Base-by-base conservation (phyloP, 2,329 filamentous ascomycete species). In the Pseudogymnoascus sp. region DNA sequence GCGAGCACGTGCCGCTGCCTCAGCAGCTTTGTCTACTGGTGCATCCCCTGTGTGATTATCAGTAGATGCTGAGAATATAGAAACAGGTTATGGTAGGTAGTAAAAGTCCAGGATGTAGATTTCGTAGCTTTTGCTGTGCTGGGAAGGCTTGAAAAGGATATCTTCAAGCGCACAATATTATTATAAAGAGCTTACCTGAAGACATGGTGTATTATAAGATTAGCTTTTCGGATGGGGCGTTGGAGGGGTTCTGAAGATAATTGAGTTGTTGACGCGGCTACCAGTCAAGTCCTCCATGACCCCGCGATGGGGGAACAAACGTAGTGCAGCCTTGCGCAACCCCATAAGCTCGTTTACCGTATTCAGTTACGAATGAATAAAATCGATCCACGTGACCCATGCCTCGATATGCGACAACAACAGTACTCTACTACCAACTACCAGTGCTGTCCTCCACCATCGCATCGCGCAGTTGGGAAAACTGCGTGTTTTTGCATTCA, bases 1-100 rank as follows among this genome's bases (percentile, higher is more conserved):
- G 75, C 88, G 87, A 67, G 86, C 88, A 68, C 80, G 81, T 65
- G 83, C 81, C 19, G 84, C 84, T 10, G 82, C 85, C 69, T 83
- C 84, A 65, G 82, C 78, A 21, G 79, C 81, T 63, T 75, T 79
- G 72, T 87, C 84, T 82, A 67, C 70, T 25, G 70, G 69, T 34
- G 51, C 25, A 57, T 57, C 51, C 10, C n/a, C 51, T 57, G 25
- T 57, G 28, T 34, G 36, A 14, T 8, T 6, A 36, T 61, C 60
- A 39, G 34, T 31, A 4, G 21, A 25, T 41, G 36, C 60, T 14
- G 34, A 41, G 10, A 16, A 13, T 21, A 41, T 28, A 39, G 19
- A 25, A 25, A 21, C 11, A 36, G 7, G n/a, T 25, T 43, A 41
- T 41, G n/a, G 34, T 2, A 11, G 14, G 21, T 4, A 14, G 21